Base-by-base conservation (phyloP, 148 eudicot genomes). In the Suaeda aralocaspica region DNA sequence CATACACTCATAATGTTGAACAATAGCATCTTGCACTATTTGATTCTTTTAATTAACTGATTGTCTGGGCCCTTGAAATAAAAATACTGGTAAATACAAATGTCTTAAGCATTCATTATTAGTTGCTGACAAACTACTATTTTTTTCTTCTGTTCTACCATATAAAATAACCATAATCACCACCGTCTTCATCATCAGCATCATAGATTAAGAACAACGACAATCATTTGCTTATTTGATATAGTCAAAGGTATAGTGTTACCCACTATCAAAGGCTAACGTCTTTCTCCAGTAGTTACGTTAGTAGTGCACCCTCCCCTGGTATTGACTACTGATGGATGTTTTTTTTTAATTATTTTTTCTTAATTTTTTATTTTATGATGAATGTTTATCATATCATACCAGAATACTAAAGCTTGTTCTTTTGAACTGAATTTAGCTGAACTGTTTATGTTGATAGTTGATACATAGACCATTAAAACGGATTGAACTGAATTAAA, bases 211-310 rank as follows among this genome's bases (percentile, higher is more conserved):
- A 46, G 69, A 65, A 46, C 5, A 34, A 42, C 51, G 48, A 36
- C 67, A 67, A 74, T 74, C 58, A 74, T 74, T 66, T 74, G 71
- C 66, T 66, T 45, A 57, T 66, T 45, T 62, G 31, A 74, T 66
- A 22, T 58, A 67, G 77, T 67, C 72, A 67, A 31, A 45, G 48
- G 41, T 30, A 63, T 30, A 53, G 74, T 74, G 51, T 64, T 71
- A 64, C 19, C 82, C 78, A 74, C 77, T 64, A 21, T 8, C 21
- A 59, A 25, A 9, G 30, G 39, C 64, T 39, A 10, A 74, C 74
- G 71, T 69, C 77, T 19, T 26, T 64, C 51, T 66, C 72, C 21
- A 39, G 29, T 61, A 61, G n/a, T n/a, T n/a, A n/a, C n/a, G n/a
- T n/a, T n/a, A n/a, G n/a, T n/a, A n/a, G n/a, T n/a, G n/a, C n/a